These are phyloP conservation scores for Colletotrichum melonis DNA, from an alignment of 2,329 filamentous ascomycete species.

Conservation along the genomic window DNA sequence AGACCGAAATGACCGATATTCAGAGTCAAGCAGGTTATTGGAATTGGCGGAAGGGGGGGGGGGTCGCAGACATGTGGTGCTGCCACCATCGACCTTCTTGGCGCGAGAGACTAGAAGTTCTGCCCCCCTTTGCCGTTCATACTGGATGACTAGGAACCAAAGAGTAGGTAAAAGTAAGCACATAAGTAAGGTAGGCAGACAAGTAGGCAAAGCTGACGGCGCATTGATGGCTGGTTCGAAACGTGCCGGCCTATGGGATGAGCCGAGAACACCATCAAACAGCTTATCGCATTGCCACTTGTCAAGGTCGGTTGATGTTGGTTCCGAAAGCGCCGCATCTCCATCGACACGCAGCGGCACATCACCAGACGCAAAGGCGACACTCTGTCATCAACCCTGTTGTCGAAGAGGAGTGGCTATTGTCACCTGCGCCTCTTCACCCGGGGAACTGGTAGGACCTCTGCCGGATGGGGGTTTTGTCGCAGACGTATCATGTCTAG, in stretches of 20 bases:
- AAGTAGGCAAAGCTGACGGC: neutral
- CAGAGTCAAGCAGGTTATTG: neutral
- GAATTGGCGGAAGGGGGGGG: neutral
- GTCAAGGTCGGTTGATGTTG: constrained; percentile 9
- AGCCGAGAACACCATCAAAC: neutral
- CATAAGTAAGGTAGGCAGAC: neutral
- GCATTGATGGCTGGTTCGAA: constrained; percentile 29
- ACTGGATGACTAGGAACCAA: neutral
- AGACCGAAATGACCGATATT: neutral
- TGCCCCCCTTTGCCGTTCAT: neutral
- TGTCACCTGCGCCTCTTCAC: neutral
- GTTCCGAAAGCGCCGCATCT: neutral
- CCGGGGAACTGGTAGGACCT: neutral
- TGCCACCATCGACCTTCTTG: neutral
- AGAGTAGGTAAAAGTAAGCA: neutral
- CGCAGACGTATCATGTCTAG: neutral
- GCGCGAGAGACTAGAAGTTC: neutral
- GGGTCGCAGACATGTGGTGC: neutral
- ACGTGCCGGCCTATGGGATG: constrained; percentile 20
- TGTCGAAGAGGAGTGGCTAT: neutral
- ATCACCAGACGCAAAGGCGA: constrained; percentile 13
- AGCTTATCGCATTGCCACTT: constrained; percentile 19
- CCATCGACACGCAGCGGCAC: constrained; percentile 5
- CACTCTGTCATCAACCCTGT: neutral
- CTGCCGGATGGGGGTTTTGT: neutral